A percentile compares a stretch with the other conserved stretches of the same genome.
Evolutionary conservation across 1,284 basidiomycete species (phyloP).

Genomic region (Moesziomyces globuligerus): DNA sequence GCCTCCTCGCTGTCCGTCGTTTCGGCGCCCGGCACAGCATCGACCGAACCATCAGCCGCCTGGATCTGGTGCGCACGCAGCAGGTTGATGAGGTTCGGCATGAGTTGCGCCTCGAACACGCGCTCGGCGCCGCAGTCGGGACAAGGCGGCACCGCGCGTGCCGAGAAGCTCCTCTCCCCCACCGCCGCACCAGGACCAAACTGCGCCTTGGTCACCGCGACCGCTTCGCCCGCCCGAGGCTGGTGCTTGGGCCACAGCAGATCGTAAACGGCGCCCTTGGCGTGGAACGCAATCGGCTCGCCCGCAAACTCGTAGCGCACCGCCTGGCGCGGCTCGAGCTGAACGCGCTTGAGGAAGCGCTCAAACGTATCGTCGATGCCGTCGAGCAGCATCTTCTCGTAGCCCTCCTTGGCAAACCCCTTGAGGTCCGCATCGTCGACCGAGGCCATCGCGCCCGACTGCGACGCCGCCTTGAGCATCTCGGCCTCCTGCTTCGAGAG

Average conservation of each 20-base stretch:
- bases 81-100: slow-evolving; percentile 65
- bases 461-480: slow-evolving; percentile 33
- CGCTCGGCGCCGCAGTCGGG: slow-evolving; percentile 50
- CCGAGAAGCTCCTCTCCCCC: slow-evolving; percentile 6
- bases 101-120: slow-evolving; percentile 66
- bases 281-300: slow-evolving; percentile 57
- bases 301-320: slow-evolving; percentile 65
- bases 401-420: slow-evolving; percentile 55
- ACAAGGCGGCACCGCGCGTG: slow-evolving; percentile 50
- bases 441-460: slow-evolving; percentile 20
- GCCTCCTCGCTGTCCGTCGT: slow-evolving; percentile 17
- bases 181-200: slow-evolving; percentile 6
- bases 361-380: slow-evolving; percentile 64
- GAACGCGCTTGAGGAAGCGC: slow-evolving; percentile 58
- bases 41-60: slow-evolving; percentile 18
- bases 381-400: slow-evolving; percentile 59
- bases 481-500: slow-evolving; percentile 37
- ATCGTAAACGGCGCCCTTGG: slow-evolving; percentile 48
- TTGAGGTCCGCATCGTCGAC: slow-evolving; percentile 42
- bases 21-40: not conserved
- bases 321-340: slow-evolving; percentile 56
- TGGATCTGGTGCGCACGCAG: slow-evolving; percentile 46
- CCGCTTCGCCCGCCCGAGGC: slow-evolving; percentile 10
- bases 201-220: slow-evolving; percentile 27
- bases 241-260: slow-evolving; percentile 51